Conservation (phyloP, 495 filamentous ascomycete genomes). For the Evernia prunastri region DNA sequence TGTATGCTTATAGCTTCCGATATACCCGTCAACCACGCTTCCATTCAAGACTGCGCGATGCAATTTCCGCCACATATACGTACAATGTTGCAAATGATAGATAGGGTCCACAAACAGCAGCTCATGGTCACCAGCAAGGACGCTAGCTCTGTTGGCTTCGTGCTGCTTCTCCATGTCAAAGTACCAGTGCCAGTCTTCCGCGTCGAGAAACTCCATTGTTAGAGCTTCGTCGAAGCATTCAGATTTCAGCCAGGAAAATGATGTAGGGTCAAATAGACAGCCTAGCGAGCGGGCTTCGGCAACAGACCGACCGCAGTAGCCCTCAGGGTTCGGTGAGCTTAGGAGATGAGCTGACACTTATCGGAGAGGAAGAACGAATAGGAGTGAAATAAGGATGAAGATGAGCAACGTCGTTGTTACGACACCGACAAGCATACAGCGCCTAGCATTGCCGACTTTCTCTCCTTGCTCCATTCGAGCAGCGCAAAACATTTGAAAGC, state of each 20-base stretch:
- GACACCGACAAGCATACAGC: too few relatives aligned
- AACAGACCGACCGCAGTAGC: too few relatives aligned
- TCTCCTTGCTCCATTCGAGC: too few relatives aligned
- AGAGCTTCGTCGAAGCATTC: constrained; percentile 21
- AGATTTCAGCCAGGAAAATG: constrained; percentile 23
- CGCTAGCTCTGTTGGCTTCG: neutral
- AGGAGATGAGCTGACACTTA: too few relatives aligned
- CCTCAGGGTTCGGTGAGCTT: too few relatives aligned
- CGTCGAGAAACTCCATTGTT: neutral
- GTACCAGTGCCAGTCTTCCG: constrained; percentile 22
- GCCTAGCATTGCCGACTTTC: too few relatives aligned
- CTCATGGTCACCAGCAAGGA: constrained; percentile 9
- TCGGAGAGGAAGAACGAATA: too few relatives aligned
- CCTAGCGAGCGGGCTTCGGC: constrained; percentile 20
- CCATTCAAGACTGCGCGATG: constrained; percentile 25
- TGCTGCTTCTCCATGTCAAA: constrained; percentile 13
- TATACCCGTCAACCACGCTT: constrained; percentile 24
- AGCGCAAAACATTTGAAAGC: too few relatives aligned
- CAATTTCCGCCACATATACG: constrained; percentile 34
- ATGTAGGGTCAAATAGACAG: constrained; percentile 22
- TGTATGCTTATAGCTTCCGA: constrained; percentile 26
- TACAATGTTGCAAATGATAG: constrained; percentile 34
- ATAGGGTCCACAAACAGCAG: constrained; percentile 32
- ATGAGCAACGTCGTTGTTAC: too few relatives aligned
- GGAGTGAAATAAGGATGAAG: too few relatives aligned